These are phyloP conservation scores for Diplodia corticola DNA, from an alignment of 2,329 filamentous ascomycete genomes.

Conservation along the genomic window DNA sequence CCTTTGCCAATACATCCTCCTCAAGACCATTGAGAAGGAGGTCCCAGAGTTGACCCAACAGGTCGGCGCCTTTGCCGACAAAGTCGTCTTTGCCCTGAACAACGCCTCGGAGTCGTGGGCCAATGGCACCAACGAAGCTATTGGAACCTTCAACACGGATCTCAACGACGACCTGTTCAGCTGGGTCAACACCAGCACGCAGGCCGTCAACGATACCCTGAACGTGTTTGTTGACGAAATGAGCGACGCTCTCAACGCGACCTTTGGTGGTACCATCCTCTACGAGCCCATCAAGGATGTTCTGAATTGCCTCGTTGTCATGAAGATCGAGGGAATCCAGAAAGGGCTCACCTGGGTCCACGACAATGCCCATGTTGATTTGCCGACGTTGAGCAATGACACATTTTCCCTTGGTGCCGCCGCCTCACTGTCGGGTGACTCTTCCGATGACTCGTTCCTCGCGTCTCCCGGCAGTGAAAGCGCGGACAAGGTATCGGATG, in stretches of 20 bases:
- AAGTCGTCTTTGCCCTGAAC: constrained; percentile 71
- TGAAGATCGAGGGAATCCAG: constrained; percentile 83
- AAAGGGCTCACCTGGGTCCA: constrained; percentile 91
- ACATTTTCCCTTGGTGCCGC: constrained; percentile 80
- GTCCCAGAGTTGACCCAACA: constrained; percentile 73
- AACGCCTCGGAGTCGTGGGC: constrained; percentile 77
- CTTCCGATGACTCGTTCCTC: constrained; percentile 69
- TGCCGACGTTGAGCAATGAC: constrained; percentile 76
- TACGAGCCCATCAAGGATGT: constrained; percentile 76
- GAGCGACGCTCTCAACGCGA: constrained; percentile 68
- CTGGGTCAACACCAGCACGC: constrained; percentile 82
- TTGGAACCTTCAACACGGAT: constrained; percentile 63
- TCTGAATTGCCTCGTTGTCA: constrained; percentile 79
- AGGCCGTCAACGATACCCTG: constrained; percentile 80
- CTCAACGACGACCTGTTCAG: constrained; percentile 84
- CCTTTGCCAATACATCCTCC: constrained; percentile 77
- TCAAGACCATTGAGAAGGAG: constrained; percentile 70
- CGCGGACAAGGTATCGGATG: constrained; percentile 77
- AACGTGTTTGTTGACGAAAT: constrained; percentile 80
- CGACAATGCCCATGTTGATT: constrained; percentile 78
- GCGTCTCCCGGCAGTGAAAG: constrained; percentile 72
- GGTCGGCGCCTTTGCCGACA: constrained; percentile 75
- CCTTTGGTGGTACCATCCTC: constrained; percentile 81
- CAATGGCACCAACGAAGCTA: constrained; percentile 69
- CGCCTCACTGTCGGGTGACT: constrained; percentile 50